Evolutionary conservation across 225 moss, liverwort and hornwort genomes (phyloP).

Genomic region (Thuidium tamariscinum): DNA sequence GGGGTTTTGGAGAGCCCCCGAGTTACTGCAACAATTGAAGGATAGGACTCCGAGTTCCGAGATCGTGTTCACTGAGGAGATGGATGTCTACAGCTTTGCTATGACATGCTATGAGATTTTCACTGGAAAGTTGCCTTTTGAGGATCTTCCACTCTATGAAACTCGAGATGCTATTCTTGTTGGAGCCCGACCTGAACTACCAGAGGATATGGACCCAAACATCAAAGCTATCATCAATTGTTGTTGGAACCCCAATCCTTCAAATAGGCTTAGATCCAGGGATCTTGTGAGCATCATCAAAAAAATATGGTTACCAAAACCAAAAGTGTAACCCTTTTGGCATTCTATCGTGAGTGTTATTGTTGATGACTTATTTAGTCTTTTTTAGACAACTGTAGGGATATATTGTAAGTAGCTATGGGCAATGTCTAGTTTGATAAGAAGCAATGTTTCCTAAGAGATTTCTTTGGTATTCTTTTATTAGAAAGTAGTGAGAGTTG

Average conservation of each 20-base stretch:
- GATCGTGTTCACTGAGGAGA: background rate
- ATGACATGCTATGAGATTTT: background rate
- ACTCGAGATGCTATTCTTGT: background rate
- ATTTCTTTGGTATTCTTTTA: too few species aligned
- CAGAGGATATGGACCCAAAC: rapidly evolving
- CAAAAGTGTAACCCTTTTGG: too few species aligned
- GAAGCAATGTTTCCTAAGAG: too few species aligned
- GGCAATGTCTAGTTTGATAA: too few species aligned
- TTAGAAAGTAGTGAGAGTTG: too few species aligned
- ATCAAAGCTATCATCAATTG: rapidly evolving
- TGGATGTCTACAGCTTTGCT: background rate
- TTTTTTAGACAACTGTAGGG: too few species aligned
- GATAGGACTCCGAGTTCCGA: background rate
- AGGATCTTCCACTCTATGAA: rapidly evolving
- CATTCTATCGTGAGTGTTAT: background rate
- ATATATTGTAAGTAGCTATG: too few species aligned
- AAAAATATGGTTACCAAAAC: too few species aligned
- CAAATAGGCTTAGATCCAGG: rapidly evolving
- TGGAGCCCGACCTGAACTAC: background rate
- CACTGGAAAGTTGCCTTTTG: background rate
- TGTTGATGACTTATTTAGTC: too few species aligned
- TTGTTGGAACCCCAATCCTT: background rate
- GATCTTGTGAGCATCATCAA: too few species aligned
- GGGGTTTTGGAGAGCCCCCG: background rate
- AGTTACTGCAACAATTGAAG: background rate